Evolutionary conservation across 352 stramenopile species (phyloP).

Genomic region (Salisapilia sapeloensis): DNA sequence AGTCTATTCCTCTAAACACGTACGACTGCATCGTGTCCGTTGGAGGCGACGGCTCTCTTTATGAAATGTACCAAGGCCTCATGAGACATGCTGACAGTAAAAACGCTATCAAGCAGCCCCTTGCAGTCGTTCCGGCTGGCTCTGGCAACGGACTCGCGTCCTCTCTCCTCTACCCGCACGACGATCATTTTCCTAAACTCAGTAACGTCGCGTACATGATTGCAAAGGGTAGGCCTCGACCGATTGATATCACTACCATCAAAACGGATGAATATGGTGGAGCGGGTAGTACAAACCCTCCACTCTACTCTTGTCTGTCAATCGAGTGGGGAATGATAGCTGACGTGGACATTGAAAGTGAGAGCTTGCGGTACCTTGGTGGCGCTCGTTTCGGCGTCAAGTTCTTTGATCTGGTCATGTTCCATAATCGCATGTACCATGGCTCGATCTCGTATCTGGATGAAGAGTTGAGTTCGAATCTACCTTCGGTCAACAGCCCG

Average conservation of each 20-base stretch:
- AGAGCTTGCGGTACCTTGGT: conserved; percentile 49
- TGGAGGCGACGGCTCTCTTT: conserved; percentile 49
- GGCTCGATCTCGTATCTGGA: conserved; percentile 49
- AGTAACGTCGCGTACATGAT: conserved; percentile 52
- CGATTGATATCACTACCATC: conserved; percentile 44
- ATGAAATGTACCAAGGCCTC: conserved; percentile 62
- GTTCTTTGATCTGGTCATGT: conserved; percentile 36
- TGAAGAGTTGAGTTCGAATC: conserved; percentile 11
- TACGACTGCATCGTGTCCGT: conserved; percentile 55
- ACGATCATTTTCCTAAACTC: conserved; percentile 25
- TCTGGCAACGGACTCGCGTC: conserved; percentile 49
- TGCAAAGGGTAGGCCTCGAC: conserved; percentile 33
- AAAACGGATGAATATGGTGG: no score
- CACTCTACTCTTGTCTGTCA: conserved; percentile 70
- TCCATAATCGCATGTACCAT: conserved; percentile 25
- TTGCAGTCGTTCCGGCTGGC: conserved; percentile 29
- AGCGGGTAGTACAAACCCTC: conserved; percentile 22
- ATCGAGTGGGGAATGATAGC: conserved; percentile 77
- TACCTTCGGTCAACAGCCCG: no score
- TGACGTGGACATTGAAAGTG: conserved; percentile 64
- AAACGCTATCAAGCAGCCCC: conserved; percentile 24
- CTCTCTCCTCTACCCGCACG: conserved; percentile 25
- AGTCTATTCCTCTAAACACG: conserved; percentile 15
- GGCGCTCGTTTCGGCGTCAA: conserved; percentile 42
- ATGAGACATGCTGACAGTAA: conserved; percentile 45